phyloP scores from a whole-genome alignment of 2,329 filamentous ascomycete genomes.

The Colletotrichum godetiae region DNA sequence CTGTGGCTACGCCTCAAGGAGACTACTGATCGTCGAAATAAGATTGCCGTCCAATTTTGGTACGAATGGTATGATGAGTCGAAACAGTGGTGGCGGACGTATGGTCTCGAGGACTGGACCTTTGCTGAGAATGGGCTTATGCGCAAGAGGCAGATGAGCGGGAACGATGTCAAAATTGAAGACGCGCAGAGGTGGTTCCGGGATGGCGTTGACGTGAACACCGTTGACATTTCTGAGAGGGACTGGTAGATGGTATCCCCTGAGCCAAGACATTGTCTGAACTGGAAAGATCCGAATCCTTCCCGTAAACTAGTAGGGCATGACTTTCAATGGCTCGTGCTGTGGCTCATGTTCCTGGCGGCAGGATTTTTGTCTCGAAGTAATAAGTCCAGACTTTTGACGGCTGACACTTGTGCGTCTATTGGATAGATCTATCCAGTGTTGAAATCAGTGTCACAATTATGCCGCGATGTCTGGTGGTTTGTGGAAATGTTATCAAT shows the following conservation, averaged over 20 bases:
- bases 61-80: constrained; percentile 80
- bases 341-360: neutral
- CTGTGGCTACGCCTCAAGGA: neutral
- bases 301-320: neutral
- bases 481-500: neutral
- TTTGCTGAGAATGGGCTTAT: constrained; percentile 77
- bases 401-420: neutral
- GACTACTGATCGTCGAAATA: neutral
- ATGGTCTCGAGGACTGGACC: constrained; percentile 85
- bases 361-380: neutral
- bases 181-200: constrained; percentile 76
- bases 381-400: neutral
- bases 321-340: neutral
- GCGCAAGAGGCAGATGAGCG: constrained; percentile 82
- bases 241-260: constrained; percentile 66
- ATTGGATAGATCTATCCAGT: neutral
- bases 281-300: neutral
- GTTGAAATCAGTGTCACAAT: neutral
- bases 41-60: constrained; percentile 92
- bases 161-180: constrained; percentile 74
- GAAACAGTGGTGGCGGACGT: constrained; percentile 88
- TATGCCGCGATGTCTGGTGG: neutral
- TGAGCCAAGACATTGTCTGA: neutral
- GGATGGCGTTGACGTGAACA: constrained; percentile 76
- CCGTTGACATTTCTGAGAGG: constrained; percentile 72